These are phyloP conservation scores for Lyophyllum atratum DNA, from an alignment of 768 basidiomycete genomes.

Conservation along the genomic window DNA sequence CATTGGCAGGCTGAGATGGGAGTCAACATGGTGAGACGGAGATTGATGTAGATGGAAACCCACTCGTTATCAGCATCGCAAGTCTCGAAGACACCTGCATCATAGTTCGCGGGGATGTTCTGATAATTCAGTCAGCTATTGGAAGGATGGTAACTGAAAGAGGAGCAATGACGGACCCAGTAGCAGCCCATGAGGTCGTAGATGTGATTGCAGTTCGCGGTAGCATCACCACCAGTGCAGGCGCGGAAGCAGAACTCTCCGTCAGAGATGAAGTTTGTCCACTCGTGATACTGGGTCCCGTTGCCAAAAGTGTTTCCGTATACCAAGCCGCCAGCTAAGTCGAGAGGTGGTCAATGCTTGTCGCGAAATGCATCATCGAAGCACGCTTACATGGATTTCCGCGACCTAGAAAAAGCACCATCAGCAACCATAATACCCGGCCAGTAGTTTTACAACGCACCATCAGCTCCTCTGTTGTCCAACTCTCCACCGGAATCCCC, in stretches of 20 bases:
- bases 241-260: slow-evolving; percentile 69
- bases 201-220: slow-evolving; percentile 72
- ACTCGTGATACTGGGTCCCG: slow-evolving; percentile 66
- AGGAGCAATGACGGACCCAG: slow-evolving; percentile 37
- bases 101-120: slow-evolving; percentile 76
- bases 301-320: slow-evolving; percentile 64
- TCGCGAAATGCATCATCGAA: not conserved
- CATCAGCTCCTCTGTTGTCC: slow-evolving; percentile 71
- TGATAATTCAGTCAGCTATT: slow-evolving; percentile 37
- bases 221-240: slow-evolving; percentile 62
- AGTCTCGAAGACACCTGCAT: slow-evolving; percentile 59
- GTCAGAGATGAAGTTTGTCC: slow-evolving; percentile 83
- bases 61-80: slow-evolving; percentile 64
- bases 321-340: slow-evolving; percentile 65
- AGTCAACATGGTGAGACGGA: not conserved
- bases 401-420: slow-evolving; percentile 24
- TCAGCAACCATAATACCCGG: not conserved
- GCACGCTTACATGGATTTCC: slow-evolving; percentile 43
- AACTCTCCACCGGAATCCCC: slow-evolving; percentile 71
- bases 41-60: no score
- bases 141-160: not conserved
- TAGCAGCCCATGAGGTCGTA: slow-evolving; percentile 69
- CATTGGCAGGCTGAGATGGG: slow-evolving; percentile 50
- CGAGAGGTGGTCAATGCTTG: not conserved
- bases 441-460: slow-evolving; percentile 16